Evolutionary conservation across 2,329 filamentous ascomycete species (phyloP), one percentile per base, ranked within the genome.

Genomic region (Apiospora rasikravindrae): DNA sequence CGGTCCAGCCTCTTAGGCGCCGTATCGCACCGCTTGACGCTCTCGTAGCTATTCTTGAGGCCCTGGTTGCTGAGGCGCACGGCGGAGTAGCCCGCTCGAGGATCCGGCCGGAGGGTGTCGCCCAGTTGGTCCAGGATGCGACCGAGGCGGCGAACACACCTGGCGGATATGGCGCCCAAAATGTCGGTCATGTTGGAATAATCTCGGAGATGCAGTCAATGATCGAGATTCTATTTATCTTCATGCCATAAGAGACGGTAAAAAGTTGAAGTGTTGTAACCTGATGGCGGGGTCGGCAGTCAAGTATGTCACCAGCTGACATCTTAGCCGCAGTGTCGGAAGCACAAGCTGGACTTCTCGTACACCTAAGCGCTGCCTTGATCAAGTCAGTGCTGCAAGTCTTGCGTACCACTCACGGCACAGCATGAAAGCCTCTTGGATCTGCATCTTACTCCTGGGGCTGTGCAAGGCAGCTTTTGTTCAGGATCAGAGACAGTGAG

Each of bases 111-210:
- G 7, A 69, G 68, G 68, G 44, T 69, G 24, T 53, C 68, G 29
- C 68, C 14, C 3, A 69, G 45, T 8, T 69, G 67, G 13, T 11
- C 42, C 29, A 69, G 67, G 16, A 69, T 69, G 44, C 67, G 67
- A 19, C 45, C n/a, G 22, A 69, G 67, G 16, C 67, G 26, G 2
- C 26, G 26, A 6, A 69, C 67, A 19, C 53, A 26, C 14, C 67
- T 69, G 67, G 67, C 67, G 4, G 67, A 69, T 13, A 69, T 69
- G 0, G 67, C 67, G 22, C 45, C 67, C 19, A 69, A 37, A 14
- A 69, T 69, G 40, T 69, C 67, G 26, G 67, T 69, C 67, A 69
- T 69, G 1, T 29, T 29, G 51, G 7, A 19, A 13, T 26, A n/a
- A 14, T 51, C n/a, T 51, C 11, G n/a, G n/a, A n/a, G n/a, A n/a